Evolutionary conservation across 176 grass and related monocot species (phyloP).

Genomic region (Musa beccarii): DNA sequence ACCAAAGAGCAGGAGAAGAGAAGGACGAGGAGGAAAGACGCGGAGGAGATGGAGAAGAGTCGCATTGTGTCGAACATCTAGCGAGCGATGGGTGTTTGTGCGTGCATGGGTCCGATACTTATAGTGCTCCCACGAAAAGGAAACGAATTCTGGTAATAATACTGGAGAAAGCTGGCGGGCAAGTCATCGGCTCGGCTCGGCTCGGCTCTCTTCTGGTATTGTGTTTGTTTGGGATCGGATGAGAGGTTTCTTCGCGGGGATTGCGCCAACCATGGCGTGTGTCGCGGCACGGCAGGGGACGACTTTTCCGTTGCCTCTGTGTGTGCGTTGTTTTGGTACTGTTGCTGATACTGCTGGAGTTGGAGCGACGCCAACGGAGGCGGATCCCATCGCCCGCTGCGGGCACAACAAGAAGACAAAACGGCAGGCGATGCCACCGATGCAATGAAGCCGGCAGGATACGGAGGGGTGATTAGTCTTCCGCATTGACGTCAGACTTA

Average conservation of each 20-base stretch:
- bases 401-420: neutral
- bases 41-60: conserved; percentile 13
- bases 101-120: neutral
- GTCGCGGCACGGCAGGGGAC: neutral
- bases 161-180: too few relatives aligned
- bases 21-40: conserved; percentile 6
- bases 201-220: too few relatives aligned
- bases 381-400: neutral
- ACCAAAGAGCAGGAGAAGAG: conserved; percentile 4
- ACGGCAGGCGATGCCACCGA: neutral
- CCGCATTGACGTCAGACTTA: too few relatives aligned
- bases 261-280: neutral
- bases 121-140: neutral
- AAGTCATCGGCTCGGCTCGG: too few relatives aligned
- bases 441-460: neutral
- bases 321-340: too few relatives aligned
- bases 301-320: too few relatives aligned
- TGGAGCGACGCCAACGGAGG: neutral
- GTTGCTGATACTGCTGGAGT: too few relatives aligned
- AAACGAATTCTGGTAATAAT: too few relatives aligned
- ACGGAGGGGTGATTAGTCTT: too few relatives aligned
- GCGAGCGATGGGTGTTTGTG: neutral
- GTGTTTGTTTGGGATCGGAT: too few relatives aligned
- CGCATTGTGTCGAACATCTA: neutral
- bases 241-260: neutral